Evolutionary conservation across 139 green algal genomes (phyloP), one percentile per base, ranked within the genome.

Genomic region (Zygnema cylindricum): DNA sequence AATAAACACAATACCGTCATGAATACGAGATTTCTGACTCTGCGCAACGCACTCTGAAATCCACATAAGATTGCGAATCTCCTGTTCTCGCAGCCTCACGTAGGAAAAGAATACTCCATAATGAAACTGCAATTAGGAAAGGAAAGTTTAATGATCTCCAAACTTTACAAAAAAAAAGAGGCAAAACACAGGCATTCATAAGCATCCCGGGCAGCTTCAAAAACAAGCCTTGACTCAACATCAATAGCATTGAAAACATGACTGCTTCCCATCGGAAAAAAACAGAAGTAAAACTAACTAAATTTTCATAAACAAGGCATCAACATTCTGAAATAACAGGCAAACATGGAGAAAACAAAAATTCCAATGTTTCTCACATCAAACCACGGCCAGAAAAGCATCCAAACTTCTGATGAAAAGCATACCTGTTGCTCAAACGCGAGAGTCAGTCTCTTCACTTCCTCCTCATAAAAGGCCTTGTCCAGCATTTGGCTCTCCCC

Each of bases 31-130:
- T 81, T 94, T 94, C 94, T 94, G 92, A 30, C 89, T 89, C 39
- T 94, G 92, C 30, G 89, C 86, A 21, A 94, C 89, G 76, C 92
- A 94, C 76, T 94, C 92, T 32, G 92, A 25, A 49, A 94, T 89
- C 92, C 92, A 94, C 92, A 94, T 94, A 21, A 94, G n/a, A 69
- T 94, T 94, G 25, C 92, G 82, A 43, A 94, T 89, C 81, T 94
- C 92, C 76, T 94, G 92, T 79, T 94, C 92, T n/a, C 85, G 43
- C 42, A 94, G 43, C 54, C 88, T 76, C 22, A 93, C 49, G 76
- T 94, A 94, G 0, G 92, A 84, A 76, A 93, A 94, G 43, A 94
- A 94, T 16, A 91, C 82, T 38, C 75, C 92, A 69, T 92, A 94
- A 55, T 94, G 89, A 69, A 94, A 94, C 90, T 94, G 92, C 73